Conservation (phyloP, 441 rosid species). For the Hura crepitans region DNA sequence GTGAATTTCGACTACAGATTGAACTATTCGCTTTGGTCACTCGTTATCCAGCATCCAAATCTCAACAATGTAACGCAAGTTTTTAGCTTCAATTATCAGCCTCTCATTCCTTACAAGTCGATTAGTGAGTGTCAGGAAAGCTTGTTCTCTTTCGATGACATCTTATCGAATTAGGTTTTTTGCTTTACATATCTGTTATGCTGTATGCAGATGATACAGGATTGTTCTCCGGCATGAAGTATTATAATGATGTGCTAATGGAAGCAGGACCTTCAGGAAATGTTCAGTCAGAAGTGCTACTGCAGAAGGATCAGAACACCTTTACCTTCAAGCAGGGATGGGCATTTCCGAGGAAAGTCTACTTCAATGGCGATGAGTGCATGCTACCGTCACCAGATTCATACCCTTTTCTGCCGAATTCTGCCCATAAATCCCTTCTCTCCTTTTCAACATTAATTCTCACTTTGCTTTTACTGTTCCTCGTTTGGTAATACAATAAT, state of each 20-base stretch:
- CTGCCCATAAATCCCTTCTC: slow-evolving; percentile 29
- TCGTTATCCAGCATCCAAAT: slow-evolving; percentile 71
- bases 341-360: slow-evolving; percentile 71
- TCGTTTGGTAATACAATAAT: slow-evolving; percentile 27
- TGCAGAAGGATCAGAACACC: slow-evolving; percentile 58
- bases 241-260: slow-evolving; percentile 55
- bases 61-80: slow-evolving; percentile 81
- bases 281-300: slow-evolving; percentile 65
- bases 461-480: slow-evolving; percentile 30
- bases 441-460: slow-evolving; percentile 32
- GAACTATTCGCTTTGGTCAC: slow-evolving; percentile 69
- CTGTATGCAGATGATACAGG: slow-evolving; percentile 56
- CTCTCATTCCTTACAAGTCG: slow-evolving; percentile 63
- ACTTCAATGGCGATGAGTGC: slow-evolving; percentile 65
- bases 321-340: slow-evolving; percentile 73
- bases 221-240: slow-evolving; percentile 58
- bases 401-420: slow-evolving; percentile 49
- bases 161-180: not conserved
- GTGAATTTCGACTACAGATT: slow-evolving; percentile 67
- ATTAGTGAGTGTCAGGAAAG: slow-evolving; percentile 47
- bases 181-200: not conserved
- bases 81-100: slow-evolving; percentile 73
- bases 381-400: slow-evolving; percentile 36
- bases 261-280: slow-evolving; percentile 60
- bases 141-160: not conserved